These are phyloP conservation scores for Brachypodium distachyon DNA, from an alignment of 202 grass and related monocot genomes.

Conservation along the genomic window DNA sequence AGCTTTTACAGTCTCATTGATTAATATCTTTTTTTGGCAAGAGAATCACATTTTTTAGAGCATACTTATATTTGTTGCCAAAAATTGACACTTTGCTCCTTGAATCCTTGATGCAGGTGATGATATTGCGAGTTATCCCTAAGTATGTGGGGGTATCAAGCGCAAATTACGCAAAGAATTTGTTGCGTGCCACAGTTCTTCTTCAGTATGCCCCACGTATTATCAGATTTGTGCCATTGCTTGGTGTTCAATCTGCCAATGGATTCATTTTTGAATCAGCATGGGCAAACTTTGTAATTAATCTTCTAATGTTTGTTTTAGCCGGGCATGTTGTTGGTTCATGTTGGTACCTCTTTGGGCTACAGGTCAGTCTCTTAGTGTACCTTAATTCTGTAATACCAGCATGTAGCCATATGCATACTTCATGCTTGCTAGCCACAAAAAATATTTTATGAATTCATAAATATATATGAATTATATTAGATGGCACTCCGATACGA, in stretches of 20 bases:
- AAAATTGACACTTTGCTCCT: not conserved
- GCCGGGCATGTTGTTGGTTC: constrained; percentile 93
- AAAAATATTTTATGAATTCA: not conserved
- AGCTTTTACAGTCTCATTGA: not conserved
- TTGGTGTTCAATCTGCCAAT: constrained; percentile 73
- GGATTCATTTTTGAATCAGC: constrained; percentile 94
- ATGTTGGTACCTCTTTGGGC: constrained; percentile 84
- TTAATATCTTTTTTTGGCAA: not conserved
- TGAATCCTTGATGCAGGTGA: constrained; percentile 44
- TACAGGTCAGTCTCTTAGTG: constrained; percentile 44
- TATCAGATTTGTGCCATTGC: constrained; percentile 67
- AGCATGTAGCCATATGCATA: not conserved
- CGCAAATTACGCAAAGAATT: constrained; percentile 86
- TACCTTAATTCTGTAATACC: not conserved
- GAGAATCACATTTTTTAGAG: not conserved
- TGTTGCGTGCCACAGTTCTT: constrained; percentile 59
- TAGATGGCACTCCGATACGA: no score
- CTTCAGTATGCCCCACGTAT: constrained; percentile 84
- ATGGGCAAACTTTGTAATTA: constrained; percentile 87
- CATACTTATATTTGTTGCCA: not conserved
- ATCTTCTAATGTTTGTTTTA: constrained; percentile 83
- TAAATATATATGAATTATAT: not conserved
- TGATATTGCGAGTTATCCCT: constrained; percentile 71
- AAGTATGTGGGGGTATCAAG: constrained; percentile 50
- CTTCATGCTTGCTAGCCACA: not conserved